Base-by-base conservation (phyloP, 2,329 filamentous ascomycete genomes). In the Talaromyces rugulosus region DNA sequence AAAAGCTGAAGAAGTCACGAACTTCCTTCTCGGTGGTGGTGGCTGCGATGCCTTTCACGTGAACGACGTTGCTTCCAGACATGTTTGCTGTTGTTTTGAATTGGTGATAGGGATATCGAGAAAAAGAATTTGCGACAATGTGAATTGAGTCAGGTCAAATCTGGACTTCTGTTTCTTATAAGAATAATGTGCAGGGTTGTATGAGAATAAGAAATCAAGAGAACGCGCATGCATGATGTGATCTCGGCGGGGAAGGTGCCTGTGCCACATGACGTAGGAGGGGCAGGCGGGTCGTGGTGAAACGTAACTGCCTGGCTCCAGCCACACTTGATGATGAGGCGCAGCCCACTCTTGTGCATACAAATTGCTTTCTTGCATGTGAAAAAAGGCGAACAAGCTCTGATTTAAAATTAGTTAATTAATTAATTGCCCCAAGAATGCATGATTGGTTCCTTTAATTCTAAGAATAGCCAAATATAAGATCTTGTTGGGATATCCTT, bases 1-100 rank as follows among this genome's bases (percentile, higher is more conserved):
- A 88, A 78, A 98, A 98, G 82, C 90, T 95, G 84, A 99, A 99
- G 84, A 99, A 99, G 75, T 96, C 93, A 73, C 87, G 87, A 71
- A 99, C 88, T 79, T 98, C 92, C 80, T 93, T 89, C 79, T 99
- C 92, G 68, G 85, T 87, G 62, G 94, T 97, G 75, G 88, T 80
- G 65, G 82, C 75, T 69, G 90, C 87, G 80, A 99, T 96, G 81
- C 95, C 93, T 80, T 90, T 90, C 72, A 98, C 93, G 80, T 93
- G 82, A 66, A 97, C 91, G 57, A 90, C 94, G 70, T 80, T 85
- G 70, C 79, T 68, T 58, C 68, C 75, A 71, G 84, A 80, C 85
- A 87, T 87, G 66, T 82, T 23, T 74, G 40, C 27, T 44, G 51
- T 44, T 34, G 36, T 30, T 59, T 51, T 56, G 40, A 40, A 27